Base-by-base conservation (phyloP, 306 rosid species). In the Lablab purpureus region DNA sequence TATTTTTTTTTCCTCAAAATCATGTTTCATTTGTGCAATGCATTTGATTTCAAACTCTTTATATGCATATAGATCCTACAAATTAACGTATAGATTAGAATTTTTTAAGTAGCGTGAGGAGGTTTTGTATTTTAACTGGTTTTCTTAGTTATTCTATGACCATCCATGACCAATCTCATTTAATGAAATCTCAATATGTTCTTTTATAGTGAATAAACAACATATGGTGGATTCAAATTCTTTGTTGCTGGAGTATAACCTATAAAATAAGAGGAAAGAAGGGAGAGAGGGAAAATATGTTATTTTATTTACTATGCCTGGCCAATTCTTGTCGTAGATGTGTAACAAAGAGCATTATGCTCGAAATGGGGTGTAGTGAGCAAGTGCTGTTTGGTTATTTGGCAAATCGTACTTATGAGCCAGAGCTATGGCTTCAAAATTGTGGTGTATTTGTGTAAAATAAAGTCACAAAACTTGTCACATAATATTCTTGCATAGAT, bases 31-130 rank as follows among this genome's bases (percentile, higher is more conserved):
- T 4, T 64, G 52, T 25, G 75, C 66, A 7, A 40, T 74, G 64
- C 23, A 55, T 66, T 49, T 58, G 34, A 58, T 73, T 80, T 77
- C 45, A 28, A 84, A 62, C 36, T 65, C 67, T 73, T 46, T 19
- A 21, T 79, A 59, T 54, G 18, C 71, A 60, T 51, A 32, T 70
- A 52, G 30, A 67, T 69, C 58, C 70, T 74, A 6, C 56, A 40
- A 64, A 32, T 30, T 64, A 64, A 62, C 67, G 27, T 28, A 30
- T 67, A 17, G 41, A 64, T 67, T 74, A 18, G 15, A 66, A 46
- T 19, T 12, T 74, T 74, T 54, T 21, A 7, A 14, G 23, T 22
- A 17, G 14, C 7, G n/a, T 51, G 47, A 46, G 36, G 32, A 41
- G 41, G 50, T 22, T 74, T 17, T 43, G 37, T 46, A 30, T 74